Base-by-base conservation (phyloP, 192 early-diverging fungal species). In the Cetraspora pellucida region DNA sequence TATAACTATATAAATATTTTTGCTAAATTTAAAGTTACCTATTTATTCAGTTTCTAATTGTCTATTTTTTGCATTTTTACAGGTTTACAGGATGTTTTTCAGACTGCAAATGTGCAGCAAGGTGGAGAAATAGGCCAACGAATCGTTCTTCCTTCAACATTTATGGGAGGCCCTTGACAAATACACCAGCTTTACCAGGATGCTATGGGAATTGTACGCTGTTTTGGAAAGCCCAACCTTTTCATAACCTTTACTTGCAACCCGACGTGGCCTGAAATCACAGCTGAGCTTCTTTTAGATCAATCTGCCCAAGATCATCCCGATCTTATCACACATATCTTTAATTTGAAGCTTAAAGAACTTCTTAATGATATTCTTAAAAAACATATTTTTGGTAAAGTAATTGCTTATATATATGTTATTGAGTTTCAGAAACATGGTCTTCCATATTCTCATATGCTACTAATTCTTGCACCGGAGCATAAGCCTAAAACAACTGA, bases 371-470 rank as follows among this genome's bases (percentile, higher is more conserved):
- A 81, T 30, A 19, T 83, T 4, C 14, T 23, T 50, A 72, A 73
- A 3, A 59, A 77, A 0, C 0, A 74, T 46, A n/a, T n/a, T n/a
- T n/a, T 79, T 37, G 78, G 82, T 10, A 80, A 70, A 49, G 78
- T 79, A 2, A 65, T 81, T 8, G 81, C 64, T 14, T 66, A n/a
- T n/a, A n/a, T n/a, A n/a, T n/a, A n/a, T n/a, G n/a, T n/a, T n/a
- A n/a, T n/a, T n/a, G n/a, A n/a, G 37, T 85, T 82, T 59, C 81
- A 82, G 47, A 85, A 82, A 45, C 72, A 81, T 10, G 83, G 81
- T 16, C 31, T 85, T 17, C 80, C 81, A 68, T 81, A 85, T 72
- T 77, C 67, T 7, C 83, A 85, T 28, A 81, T 85, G 6, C 74
- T 82, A 0, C 69, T 81, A 2, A 82, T 82, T 47, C 27, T 82